Evolutionary conservation across 306 rosid species (phyloP), one percentile per base, ranked within the genome.

Genomic region (Cicer arietinum): DNA sequence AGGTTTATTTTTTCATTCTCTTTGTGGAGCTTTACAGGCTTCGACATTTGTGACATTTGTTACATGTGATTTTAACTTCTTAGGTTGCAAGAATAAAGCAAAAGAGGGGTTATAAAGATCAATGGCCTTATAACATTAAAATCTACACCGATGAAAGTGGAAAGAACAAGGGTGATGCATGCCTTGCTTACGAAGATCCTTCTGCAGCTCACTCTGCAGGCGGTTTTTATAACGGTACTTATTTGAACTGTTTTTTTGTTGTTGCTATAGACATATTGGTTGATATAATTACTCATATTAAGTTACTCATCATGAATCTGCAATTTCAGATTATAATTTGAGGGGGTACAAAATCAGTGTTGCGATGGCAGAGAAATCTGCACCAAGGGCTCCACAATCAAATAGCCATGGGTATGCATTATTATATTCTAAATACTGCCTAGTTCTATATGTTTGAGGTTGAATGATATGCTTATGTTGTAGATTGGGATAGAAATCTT

Each of bases 61-160:
- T 45, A 60, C 46, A 45, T 59, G 10, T 50, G 57, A 25, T 66
- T 67, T 79, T 18, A 50, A 70, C 45, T 58, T 20, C 65, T 45
- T 77, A 95, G 99, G 96, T 95, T 84, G 99, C 97, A 81, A 92
- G 98, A 81, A 95, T 95, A 83, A 95, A 95, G 77, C 99, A 95
- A 81, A 95, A 95, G 84, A 90, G 99, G 78, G 99, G 99, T 9
- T 95, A 95, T 79, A 95, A 92, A 82, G 99, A 95, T 82, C 99
- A 95, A 76, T 95, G 99, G 99, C 99, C 99, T 54, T 95, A 86
- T 83, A 95, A 95, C 75, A 89, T 95, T 67, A 95, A 90, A 83
- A 89, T 95, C 63, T 95, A 95, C 86, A 90, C 96, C 0, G 99
- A 95, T 71, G 99, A 95, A 51, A 83, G 57, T 50, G 99, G 99